Evolutionary conservation across 345 rosid species (phyloP).

Genomic region (Arabis hirsuta): DNA sequence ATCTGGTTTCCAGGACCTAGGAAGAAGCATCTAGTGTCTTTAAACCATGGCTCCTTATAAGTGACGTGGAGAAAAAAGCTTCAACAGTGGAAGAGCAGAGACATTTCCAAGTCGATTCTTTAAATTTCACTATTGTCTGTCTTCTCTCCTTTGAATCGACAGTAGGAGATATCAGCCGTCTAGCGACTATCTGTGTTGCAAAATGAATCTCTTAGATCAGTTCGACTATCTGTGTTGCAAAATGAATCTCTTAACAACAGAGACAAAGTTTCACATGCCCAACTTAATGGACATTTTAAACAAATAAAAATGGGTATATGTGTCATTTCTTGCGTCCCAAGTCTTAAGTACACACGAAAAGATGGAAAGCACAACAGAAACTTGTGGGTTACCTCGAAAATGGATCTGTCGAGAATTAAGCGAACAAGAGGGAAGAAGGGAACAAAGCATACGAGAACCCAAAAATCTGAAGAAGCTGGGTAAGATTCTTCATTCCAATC

Average conservation of each 20-base stretch:
- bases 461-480: slow-evolving; percentile 71
- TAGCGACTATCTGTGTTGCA: slow-evolving; percentile 54
- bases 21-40: slow-evolving; percentile 70
- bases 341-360: slow-evolving; percentile 1
- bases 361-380: not conserved
- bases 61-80: slow-evolving; percentile 57
- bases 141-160: slow-evolving; percentile 43
- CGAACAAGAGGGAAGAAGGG: slow-evolving; percentile 72
- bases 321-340: slow-evolving; percentile 16
- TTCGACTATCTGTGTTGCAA: slow-evolving; percentile 52
- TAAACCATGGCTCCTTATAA: slow-evolving; percentile 85
- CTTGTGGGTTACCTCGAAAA: slow-evolving; percentile 60
- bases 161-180: slow-evolving; percentile 50
- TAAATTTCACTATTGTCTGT: slow-evolving; percentile 69
- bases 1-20: slow-evolving; percentile 71
- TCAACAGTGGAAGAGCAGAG: slow-evolving; percentile 71
- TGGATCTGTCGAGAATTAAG: slow-evolving; percentile 74
- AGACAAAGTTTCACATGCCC: no score
- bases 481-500: slow-evolving; percentile 78
- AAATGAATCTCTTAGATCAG: not conserved
- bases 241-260: not conserved
- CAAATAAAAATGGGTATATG: no score
- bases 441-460: slow-evolving; percentile 59
- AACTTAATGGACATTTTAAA: no score
- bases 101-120: slow-evolving; percentile 94